phyloP scores from a whole-genome alignment of 2,329 filamentous ascomycete species.

The Venturia carpophila region DNA sequence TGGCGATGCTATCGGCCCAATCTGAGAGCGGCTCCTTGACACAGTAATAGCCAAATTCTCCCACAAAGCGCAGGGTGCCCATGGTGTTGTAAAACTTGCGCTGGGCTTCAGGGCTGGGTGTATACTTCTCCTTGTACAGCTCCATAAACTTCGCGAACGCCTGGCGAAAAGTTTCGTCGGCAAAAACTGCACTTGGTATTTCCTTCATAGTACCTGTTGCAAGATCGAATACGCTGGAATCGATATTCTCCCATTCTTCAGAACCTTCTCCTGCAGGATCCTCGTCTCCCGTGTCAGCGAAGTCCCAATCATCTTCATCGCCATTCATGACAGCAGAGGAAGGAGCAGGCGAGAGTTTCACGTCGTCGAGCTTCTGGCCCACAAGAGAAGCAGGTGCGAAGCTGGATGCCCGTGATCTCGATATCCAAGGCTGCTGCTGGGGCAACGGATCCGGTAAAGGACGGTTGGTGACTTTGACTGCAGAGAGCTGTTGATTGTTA shows the following conservation, averaged over 20 bases:
- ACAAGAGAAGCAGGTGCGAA: not conserved
- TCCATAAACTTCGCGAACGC: constrained; percentile 1
- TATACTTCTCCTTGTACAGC: not conserved
- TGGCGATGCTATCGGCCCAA: not conserved
- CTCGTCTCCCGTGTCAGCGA: not conserved
- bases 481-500: not conserved
- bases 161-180: constrained; percentile 1
- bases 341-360: not conserved
- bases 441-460: not conserved
- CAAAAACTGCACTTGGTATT: not conserved
- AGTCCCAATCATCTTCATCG: constrained; percentile 6
- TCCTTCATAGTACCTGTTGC: not conserved
- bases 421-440: not conserved
- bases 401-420: not conserved
- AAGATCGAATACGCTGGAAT: not conserved
- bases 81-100: not conserved
- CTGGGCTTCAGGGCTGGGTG: not conserved
- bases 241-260: constrained; percentile 13
- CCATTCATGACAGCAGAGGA: not conserved
- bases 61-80: not conserved
- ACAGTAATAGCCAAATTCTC: constrained; percentile 1
- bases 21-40: constrained; percentile 11
- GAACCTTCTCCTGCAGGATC: not conserved
- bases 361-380: not conserved
- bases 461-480: not conserved